These are phyloP conservation scores for Moesziomyces antarcticus DNA, from an alignment of 1,284 basidiomycete genomes.

Conservation along the genomic window DNA sequence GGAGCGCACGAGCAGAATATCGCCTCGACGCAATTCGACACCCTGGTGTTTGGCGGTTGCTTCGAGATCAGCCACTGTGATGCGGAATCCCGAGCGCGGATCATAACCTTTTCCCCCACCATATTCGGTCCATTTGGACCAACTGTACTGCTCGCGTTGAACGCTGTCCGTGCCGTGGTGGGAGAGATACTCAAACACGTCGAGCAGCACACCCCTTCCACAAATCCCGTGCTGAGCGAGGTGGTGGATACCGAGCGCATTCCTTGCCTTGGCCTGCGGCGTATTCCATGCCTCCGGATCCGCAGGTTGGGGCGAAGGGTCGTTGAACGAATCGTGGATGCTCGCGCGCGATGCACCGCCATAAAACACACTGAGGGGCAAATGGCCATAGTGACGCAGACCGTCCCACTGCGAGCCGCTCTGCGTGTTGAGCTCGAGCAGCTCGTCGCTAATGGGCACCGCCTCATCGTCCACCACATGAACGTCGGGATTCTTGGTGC, in stretches of 20 bases:
- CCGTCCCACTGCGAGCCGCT: slow-evolving; percentile 82
- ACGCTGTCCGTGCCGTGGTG: slow-evolving; percentile 29
- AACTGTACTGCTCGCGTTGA: slow-evolving; percentile 14
- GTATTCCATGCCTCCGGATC: slow-evolving; percentile 30
- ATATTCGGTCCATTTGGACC: slow-evolving; percentile 22
- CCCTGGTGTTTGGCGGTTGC: slow-evolving; percentile 76
- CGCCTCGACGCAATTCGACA: slow-evolving; percentile 67
- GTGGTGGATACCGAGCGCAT: slow-evolving; percentile 51
- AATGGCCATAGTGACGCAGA: slow-evolving; percentile 65
- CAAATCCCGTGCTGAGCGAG: slow-evolving; percentile 78
- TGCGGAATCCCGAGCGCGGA: slow-evolving; percentile 74
- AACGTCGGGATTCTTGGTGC: slow-evolving; percentile 21
- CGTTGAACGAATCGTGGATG: slow-evolving; percentile 43
- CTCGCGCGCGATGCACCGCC: slow-evolving; percentile 44
- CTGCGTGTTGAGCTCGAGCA: slow-evolving; percentile 75
- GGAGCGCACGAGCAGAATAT: slow-evolving; percentile 55
- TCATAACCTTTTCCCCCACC: slow-evolving; percentile 68
- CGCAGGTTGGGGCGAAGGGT: slow-evolving; percentile 20
- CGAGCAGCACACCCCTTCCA: slow-evolving; percentile 77
- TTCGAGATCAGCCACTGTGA: slow-evolving; percentile 74
- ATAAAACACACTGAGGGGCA: slow-evolving; percentile 56
- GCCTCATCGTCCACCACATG: slow-evolving; percentile 23
- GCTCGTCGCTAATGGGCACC: slow-evolving; percentile 57
- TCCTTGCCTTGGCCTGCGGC: slow-evolving; percentile 21
- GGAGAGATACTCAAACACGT: slow-evolving; percentile 70